Percentiles rank a stretch among this genome's conserved stretches.
phyloP scores from a whole-genome alignment of 371 early-diverging fungal species.

The Rhizopus sp. region DNA sequence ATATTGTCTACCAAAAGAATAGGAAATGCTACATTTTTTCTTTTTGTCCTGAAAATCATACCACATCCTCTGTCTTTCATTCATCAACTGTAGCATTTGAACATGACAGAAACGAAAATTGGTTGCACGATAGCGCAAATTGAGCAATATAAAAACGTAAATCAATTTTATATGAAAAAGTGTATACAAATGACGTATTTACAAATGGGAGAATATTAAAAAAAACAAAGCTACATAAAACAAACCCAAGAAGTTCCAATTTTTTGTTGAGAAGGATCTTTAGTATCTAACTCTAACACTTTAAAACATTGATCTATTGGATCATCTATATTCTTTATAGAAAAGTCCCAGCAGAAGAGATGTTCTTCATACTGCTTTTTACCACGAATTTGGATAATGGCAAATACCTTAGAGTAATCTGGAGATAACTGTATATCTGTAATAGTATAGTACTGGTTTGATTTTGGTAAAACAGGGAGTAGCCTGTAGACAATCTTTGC shows the following conservation, averaged over 20 bases:
- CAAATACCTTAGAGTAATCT: conserved; percentile 32
- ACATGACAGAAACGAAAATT: no score
- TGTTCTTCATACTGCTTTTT: conserved; percentile 24
- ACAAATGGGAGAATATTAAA: no score
- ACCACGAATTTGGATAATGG: conserved; percentile 36
- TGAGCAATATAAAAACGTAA: no score
- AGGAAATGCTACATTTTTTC: no score
- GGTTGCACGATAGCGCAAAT: no score
- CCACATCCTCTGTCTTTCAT: no score
- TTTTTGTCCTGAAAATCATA: no score
- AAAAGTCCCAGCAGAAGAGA: conserved; percentile 45
- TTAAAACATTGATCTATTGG: conserved; percentile 12
- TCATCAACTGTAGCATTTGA: no score
- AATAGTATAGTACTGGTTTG: conserved; percentile 29
- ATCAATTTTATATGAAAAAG: no score
- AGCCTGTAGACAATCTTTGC: conserved; percentile 50
- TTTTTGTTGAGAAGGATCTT: conserved; percentile 12
- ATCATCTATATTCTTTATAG: neutral
- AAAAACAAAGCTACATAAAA: conserved; percentile 22
- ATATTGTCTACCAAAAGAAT: no score
- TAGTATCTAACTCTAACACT: conserved; percentile 22
- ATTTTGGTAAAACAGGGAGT: conserved; percentile 27
- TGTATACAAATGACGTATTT: no score
- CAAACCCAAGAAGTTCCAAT: conserved; percentile 44
- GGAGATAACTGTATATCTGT: conserved; percentile 39